Conservation (phyloP, 2,329 filamentous ascomycete species). For the Triangularia verruculosa region DNA sequence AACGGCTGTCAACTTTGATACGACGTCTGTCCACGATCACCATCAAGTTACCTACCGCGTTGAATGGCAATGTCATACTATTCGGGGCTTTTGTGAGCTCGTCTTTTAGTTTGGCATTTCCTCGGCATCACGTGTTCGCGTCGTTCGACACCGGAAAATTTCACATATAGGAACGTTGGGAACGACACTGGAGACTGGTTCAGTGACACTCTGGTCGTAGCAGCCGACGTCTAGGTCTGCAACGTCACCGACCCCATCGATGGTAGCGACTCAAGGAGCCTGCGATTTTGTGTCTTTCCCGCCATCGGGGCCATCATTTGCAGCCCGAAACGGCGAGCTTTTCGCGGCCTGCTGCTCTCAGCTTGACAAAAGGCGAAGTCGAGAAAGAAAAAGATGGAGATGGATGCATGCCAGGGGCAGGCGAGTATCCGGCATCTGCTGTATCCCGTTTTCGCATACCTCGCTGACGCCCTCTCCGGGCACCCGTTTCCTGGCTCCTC, state of each 20-base stretch:
- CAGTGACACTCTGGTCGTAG: conserved; percentile 8
- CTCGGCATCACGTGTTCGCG: conserved; percentile 1
- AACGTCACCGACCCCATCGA: conserved; percentile 14
- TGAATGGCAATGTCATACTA: neutral
- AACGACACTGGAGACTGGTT: neutral
- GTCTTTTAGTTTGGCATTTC: neutral
- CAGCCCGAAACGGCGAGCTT: conserved; percentile 19
- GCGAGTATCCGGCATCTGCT: conserved; percentile 16
- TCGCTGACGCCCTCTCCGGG: conserved; percentile 1
- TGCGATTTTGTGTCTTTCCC: conserved; percentile 15
- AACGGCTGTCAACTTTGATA: conserved; percentile 8
- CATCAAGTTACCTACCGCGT: neutral
- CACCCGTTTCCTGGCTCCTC: conserved; percentile 7
- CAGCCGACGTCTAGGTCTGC: conserved; percentile 14
- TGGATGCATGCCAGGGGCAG: conserved; percentile 10
- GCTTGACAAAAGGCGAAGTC: neutral
- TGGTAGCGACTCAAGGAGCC: conserved; percentile 16
- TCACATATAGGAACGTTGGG: neutral
- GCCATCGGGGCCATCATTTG: conserved; percentile 22
- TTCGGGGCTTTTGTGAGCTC: neutral
- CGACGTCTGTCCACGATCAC: neutral
- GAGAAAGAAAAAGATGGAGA: neutral
- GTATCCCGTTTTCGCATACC: conserved; percentile 6
- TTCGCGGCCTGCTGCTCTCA: neutral
- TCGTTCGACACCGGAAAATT: conserved; percentile 2